A percentile compares a stretch with the other conserved stretches of the same genome.
phyloP scores from a whole-genome alignment of 345 rosid species.

The Geranium rotundifolium region DNA sequence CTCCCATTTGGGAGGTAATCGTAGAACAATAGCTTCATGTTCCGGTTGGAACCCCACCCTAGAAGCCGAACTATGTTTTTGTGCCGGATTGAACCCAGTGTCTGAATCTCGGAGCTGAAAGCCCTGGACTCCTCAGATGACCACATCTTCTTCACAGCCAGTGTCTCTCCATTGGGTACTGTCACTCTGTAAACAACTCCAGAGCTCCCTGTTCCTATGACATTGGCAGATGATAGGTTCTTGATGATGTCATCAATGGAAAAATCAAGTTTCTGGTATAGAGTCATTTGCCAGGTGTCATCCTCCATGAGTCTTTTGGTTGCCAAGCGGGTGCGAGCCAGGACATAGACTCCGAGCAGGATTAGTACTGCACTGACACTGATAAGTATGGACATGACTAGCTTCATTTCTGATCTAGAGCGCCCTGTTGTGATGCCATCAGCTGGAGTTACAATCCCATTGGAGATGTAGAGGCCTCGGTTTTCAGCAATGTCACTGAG shows the following conservation, averaged over 20 bases:
- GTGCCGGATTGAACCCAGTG: conserved; percentile 83
- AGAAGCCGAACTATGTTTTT: conserved; percentile 69
- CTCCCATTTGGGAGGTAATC: conserved; percentile 91
- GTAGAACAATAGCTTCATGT: conserved; percentile 75
- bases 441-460: conserved; percentile 28
- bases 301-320: conserved; percentile 27
- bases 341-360: conserved; percentile 49
- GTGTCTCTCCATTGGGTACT: conserved; percentile 53
- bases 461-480: conserved; percentile 44
- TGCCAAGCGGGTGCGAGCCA: conserved; percentile 35
- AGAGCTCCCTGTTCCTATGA: conserved; percentile 95
- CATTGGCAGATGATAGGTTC: conserved; percentile 56
- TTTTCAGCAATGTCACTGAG: conserved; percentile 60
- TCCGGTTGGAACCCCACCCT: conserved; percentile 77
- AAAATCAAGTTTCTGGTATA: conserved; percentile 80
- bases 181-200: conserved; percentile 77
- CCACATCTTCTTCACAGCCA: conserved; percentile 97
- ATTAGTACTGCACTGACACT: conserved; percentile 57
- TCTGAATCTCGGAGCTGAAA: conserved; percentile 67
- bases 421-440: conserved; percentile 17
- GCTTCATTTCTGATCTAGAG: conserved; percentile 37
- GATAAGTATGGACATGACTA: conserved; percentile 54
- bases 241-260: conserved; percentile 57
- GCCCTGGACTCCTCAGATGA: conserved; percentile 70
- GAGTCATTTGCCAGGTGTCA: conserved; percentile 61